Conservation (phyloP, 2,329 filamentous ascomycete species). For the Clonostachys sp. region DNA sequence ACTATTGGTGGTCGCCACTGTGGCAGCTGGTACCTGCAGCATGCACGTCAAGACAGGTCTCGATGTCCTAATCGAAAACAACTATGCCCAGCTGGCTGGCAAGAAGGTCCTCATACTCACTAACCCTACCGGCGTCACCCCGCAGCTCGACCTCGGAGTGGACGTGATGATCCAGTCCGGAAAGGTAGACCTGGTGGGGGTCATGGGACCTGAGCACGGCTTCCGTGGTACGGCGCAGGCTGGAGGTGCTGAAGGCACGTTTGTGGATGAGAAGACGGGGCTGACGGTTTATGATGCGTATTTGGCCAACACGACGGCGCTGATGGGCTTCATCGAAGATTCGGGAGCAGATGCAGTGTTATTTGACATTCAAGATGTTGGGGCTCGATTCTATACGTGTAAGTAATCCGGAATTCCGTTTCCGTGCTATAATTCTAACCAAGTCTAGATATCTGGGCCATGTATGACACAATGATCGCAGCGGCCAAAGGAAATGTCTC, state of each 20-base stretch:
- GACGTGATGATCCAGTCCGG: constrained; percentile 6
- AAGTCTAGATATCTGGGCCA: constrained; percentile 6
- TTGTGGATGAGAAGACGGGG: constrained; percentile 5
- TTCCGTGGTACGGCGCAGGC: constrained; percentile 5
- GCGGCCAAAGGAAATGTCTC: constrained; percentile 1
- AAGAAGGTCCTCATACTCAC: constrained; percentile 6
- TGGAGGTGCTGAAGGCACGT: constrained; percentile 4
- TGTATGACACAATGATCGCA: constrained; percentile 7
- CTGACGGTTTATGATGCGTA: constrained; percentile 7
- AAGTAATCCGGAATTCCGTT: background rate
- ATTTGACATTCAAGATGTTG: constrained; percentile 7
- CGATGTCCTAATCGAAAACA: constrained; percentile 5
- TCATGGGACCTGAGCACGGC: constrained; percentile 7
- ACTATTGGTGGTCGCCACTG: no score
- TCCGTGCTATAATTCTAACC: background rate
- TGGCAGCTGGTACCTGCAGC: no score
- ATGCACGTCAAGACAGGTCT: constrained; percentile 6
- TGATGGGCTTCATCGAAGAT: constrained; percentile 4
- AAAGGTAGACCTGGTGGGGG: constrained; percentile 6
- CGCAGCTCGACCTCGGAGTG: constrained; percentile 6
- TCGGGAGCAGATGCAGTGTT: constrained; percentile 7
- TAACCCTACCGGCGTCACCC: constrained; percentile 5
- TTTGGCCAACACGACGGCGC: constrained; percentile 2
- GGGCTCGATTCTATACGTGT: constrained; percentile 7
- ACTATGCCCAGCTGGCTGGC: constrained; percentile 2